Base-by-base conservation (phyloP, 495 filamentous ascomycete genomes). In the Aspergillus bertholletiae region DNA sequence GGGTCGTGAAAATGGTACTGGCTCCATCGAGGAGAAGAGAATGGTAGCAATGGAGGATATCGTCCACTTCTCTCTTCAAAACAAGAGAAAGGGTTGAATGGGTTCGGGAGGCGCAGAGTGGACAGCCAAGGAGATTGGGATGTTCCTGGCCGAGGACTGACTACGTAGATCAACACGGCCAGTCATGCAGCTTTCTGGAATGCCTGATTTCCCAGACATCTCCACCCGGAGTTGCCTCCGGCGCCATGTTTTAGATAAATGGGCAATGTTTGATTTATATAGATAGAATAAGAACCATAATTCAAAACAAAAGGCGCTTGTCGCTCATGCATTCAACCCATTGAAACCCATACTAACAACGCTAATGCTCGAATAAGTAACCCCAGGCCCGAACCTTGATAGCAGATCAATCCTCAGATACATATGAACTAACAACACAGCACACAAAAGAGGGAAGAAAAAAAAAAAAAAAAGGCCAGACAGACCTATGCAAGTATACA, bases 141-240 rank as follows among this genome's bases (percentile, higher is more conserved):
- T 30, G 54, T 61, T 54, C 58, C 58, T 57, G 54, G 27, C 51
- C 23, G 45, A 50, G 21, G 53, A 30, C 24, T 24, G 27, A 32
- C 53, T 58, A 54, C 62, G 60, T 61, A 67, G 58, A 62, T 68
- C 62, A 59, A 37, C 57, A 56, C 60, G 54, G 48, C 41, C 55
- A 60, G 51, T 51, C 53, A 65, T 55, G 62, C 64, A 60, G 57
- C 55, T 58, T 62, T 55, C 5, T 26, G 44, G 26, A 46, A 46
- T 43, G 39, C 17, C 39, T 43, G 18, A 35, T 44, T 44, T 47
- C 45, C 45, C 24, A 52, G n/a, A 30, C 49, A 43, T 13, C 50
- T n/a, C 18, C 3, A 22, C 39, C 18, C 39, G 15, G 39, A 43
- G 39, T 2, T 43, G 39, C 22, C 39, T 43, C 39, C 15, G 39